A percentile compares a stretch with the other conserved stretches of the same genome.
Conservation (phyloP, 176 grass and related monocot species). For the sorghum (Sorghum bicolor) region DNA sequence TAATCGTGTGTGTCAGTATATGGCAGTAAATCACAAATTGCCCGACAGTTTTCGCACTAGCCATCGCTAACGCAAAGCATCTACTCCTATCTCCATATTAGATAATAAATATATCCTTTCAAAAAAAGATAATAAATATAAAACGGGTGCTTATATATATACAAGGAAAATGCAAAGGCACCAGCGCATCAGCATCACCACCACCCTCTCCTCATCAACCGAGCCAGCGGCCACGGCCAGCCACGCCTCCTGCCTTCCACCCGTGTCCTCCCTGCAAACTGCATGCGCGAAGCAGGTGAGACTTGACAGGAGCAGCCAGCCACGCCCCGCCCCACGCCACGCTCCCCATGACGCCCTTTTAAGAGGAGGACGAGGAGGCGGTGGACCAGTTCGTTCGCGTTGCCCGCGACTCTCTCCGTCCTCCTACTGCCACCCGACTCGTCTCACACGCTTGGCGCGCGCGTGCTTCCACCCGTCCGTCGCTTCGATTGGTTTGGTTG, state of each 20-base stretch:
- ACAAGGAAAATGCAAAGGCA: background rate
- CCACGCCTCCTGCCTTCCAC: background rate
- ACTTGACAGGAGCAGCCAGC: background rate
- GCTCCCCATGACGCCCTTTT: slow-evolving; percentile 19
- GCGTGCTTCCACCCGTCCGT: slow-evolving; percentile 11
- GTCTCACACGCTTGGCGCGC: slow-evolving; percentile 24
- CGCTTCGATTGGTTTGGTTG: background rate
- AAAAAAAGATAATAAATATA: too few relatives aligned
- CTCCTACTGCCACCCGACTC: slow-evolving; percentile 14
- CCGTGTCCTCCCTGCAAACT: background rate
- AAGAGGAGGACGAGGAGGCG: slow-evolving; percentile 41
- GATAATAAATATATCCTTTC: too few relatives aligned
- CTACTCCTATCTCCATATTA: too few relatives aligned
- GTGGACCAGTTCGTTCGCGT: slow-evolving; percentile 53
- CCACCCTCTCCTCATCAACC: background rate
- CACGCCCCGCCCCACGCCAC: background rate
- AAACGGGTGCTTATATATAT: background rate
- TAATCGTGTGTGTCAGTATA: background rate
- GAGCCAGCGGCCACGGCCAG: background rate
- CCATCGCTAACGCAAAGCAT: background rate
- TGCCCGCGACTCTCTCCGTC: slow-evolving; percentile 46
- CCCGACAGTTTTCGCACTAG: background rate
- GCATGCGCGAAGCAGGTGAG: slow-evolving; percentile 31
- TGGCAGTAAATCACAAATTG: background rate
- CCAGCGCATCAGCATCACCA: background rate